Percentiles rank a stretch among this genome's conserved stretches.
phyloP scores from a whole-genome alignment of 495 filamentous ascomycete genomes.

The Parathielavia appendiculata region DNA sequence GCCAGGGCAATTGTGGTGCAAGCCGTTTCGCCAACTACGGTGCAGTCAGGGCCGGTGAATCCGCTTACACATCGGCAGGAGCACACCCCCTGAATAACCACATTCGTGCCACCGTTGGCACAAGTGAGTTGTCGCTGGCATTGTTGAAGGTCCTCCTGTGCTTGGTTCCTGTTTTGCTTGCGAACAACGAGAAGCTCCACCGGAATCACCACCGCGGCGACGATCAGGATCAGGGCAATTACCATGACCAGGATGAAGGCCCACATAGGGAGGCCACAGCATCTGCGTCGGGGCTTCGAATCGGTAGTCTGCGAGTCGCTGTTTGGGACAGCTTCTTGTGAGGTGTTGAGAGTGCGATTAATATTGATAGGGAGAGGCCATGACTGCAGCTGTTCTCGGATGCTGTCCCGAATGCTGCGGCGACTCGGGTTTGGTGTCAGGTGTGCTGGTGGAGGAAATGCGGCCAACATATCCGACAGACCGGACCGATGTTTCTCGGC shows the following conservation, averaged over 20 bases:
- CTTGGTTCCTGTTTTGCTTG: constrained; percentile 32
- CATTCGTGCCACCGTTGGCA: constrained; percentile 73
- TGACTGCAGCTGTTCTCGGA: constrained; percentile 31
- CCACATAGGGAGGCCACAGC: constrained; percentile 81
- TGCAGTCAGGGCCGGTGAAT: constrained; percentile 76
- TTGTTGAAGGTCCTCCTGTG: constrained; percentile 34
- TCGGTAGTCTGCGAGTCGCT: constrained; percentile 19
- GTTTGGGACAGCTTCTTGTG: constrained; percentile 24
- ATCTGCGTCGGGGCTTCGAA: constrained; percentile 33
- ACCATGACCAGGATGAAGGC: constrained; percentile 66
- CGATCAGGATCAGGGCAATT: constrained; percentile 65
- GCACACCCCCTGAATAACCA: constrained; percentile 61
- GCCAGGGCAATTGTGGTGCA: constrained; percentile 65
- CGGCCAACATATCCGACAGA: constrained; percentile 83
- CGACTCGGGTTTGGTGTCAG: constrained; percentile 40
- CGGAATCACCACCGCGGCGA: constrained; percentile 84
- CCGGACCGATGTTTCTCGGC: constrained; percentile 52
- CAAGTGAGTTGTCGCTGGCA: constrained; percentile 58
- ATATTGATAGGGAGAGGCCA: constrained; percentile 39
- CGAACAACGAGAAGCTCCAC: constrained; percentile 74
- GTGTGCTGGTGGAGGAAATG: constrained; percentile 78
- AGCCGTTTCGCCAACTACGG: constrained; percentile 51
- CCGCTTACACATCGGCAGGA: constrained; percentile 84
- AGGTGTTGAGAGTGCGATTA: constrained; percentile 29
- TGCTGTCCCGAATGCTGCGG: constrained; percentile 40